Conservation (phyloP, 2,329 filamentous ascomycete species). For the Diplodia intermedia region DNA sequence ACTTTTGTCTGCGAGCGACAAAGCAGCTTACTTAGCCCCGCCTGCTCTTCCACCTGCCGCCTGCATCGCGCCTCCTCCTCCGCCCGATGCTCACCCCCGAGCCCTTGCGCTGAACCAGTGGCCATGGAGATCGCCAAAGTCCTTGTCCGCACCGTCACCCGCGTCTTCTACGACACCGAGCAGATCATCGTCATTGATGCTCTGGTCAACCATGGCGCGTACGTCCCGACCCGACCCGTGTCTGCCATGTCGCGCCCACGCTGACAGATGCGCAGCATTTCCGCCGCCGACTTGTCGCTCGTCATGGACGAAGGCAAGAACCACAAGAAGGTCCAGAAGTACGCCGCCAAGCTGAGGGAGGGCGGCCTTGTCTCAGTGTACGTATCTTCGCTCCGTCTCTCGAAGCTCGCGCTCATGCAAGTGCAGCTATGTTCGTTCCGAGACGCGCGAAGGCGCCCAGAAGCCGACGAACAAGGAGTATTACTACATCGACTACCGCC, state of each 20-base stretch:
- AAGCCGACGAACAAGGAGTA: conserved; percentile 87
- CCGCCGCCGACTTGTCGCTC: conserved; percentile 86
- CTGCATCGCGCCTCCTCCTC: conserved; percentile 12
- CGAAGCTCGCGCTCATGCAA: conserved; percentile 3
- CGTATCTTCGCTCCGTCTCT: conserved; percentile 40
- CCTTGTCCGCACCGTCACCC: conserved; percentile 83
- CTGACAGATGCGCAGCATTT: conserved; percentile 60
- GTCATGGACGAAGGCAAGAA: conserved; percentile 78
- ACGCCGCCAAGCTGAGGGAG: conserved; percentile 83
- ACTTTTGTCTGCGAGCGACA: too few species aligned
- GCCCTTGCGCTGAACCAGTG: conserved; percentile 8
- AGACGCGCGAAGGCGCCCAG: conserved; percentile 80
- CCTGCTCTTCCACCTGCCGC: not conserved
- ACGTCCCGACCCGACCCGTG: conserved; percentile 43
- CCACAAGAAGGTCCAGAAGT: conserved; percentile 87
- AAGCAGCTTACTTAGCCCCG: not conserved
- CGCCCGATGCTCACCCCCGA: conserved; percentile 11
- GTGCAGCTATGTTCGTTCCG: conserved; percentile 71
- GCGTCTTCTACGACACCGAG: conserved; percentile 85
- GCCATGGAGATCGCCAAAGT: conserved; percentile 73
- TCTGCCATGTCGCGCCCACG: conserved; percentile 22
- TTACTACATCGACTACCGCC: conserved; percentile 96
- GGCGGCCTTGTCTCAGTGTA: conserved; percentile 86
- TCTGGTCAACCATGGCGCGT: conserved; percentile 75
- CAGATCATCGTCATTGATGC: conserved; percentile 85